These are phyloP conservation scores for Calonectria fujianensis DNA, from an alignment of 2,329 filamentous ascomycete species.

Conservation along the genomic window DNA sequence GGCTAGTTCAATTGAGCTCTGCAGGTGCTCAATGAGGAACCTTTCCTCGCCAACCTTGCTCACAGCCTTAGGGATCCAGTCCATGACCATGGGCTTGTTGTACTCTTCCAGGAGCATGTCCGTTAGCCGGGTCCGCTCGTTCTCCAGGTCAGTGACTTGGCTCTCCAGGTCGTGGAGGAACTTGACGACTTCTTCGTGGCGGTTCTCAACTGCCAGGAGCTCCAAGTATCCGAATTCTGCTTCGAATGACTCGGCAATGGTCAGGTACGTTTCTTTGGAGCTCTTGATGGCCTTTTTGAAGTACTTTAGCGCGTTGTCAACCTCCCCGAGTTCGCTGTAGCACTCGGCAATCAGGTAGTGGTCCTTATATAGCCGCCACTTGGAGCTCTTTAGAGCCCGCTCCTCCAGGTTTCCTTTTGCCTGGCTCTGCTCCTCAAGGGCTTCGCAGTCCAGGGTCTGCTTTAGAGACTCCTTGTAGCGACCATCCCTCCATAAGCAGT, in stretches of 20 bases:
- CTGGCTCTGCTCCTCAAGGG: conserved; percentile 58
- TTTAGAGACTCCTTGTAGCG: conserved; percentile 60
- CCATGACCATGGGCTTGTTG: conserved; percentile 59
- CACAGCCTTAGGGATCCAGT: conserved; percentile 65
- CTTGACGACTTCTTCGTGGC: conserved; percentile 60
- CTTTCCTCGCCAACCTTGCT: conserved; percentile 58
- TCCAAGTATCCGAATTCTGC: conserved; percentile 62
- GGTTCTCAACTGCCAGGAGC: conserved; percentile 61
- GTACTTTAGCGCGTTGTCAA: conserved; percentile 60
- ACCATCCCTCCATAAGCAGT: conserved; percentile 61
- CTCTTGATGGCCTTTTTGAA: conserved; percentile 61
- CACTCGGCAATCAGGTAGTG: conserved; percentile 62
- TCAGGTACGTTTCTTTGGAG: conserved; percentile 52
- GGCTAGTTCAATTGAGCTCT: conserved; percentile 59
- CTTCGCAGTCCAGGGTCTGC: conserved; percentile 61
- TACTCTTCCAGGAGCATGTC: conserved; percentile 61
- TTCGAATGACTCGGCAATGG: conserved; percentile 60
- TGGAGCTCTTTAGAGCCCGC: conserved; percentile 54
- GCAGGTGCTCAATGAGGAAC: conserved; percentile 57
- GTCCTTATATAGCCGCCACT: conserved; percentile 65
- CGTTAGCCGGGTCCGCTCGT: conserved; percentile 56
- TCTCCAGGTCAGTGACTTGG: conserved; percentile 49
- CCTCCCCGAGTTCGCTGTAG: conserved; percentile 58
- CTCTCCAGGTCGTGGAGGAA: conserved; percentile 59
- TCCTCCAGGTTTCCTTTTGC: conserved; percentile 52